Percentiles rank a stretch among this genome's conserved stretches.
These are phyloP conservation scores for Penicillium nucicola DNA, from an alignment of 495 filamentous ascomycete species.

Conservation along the genomic window DNA sequence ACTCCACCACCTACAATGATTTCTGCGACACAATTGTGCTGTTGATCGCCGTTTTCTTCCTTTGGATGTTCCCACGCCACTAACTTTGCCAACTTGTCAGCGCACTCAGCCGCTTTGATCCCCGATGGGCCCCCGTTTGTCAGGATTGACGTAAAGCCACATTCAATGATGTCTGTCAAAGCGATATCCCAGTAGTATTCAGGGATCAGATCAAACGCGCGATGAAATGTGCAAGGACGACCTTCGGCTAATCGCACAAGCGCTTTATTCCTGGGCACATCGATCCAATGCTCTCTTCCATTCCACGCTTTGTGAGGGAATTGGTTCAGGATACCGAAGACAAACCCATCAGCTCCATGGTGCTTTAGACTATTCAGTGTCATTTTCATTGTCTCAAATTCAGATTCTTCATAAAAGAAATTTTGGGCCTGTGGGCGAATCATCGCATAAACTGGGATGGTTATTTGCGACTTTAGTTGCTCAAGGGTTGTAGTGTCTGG, in stretches of 20 bases:
- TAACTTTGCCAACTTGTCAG: slow-evolving; percentile 11
- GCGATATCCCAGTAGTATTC: slow-evolving; percentile 23
- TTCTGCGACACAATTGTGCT: background rate
- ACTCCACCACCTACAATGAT: slow-evolving; percentile 43
- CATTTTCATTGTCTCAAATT: slow-evolving; percentile 40
- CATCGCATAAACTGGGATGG: slow-evolving; percentile 49
- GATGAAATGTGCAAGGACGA: slow-evolving; percentile 51
- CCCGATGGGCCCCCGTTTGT: slow-evolving; percentile 43
- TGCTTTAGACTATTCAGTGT: slow-evolving; percentile 31
- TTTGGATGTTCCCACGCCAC: background rate
- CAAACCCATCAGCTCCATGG: slow-evolving; percentile 44
- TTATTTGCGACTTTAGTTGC: slow-evolving; percentile 21
- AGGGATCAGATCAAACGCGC: slow-evolving; percentile 47
- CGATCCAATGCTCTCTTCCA: slow-evolving; percentile 19
- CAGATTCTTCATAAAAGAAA: slow-evolving; percentile 38
- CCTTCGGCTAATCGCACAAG: slow-evolving; percentile 38
- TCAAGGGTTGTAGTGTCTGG: slow-evolving; percentile 12
- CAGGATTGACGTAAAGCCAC: slow-evolving; percentile 46
- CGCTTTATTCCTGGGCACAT: slow-evolving; percentile 31
- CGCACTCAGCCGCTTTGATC: slow-evolving; percentile 13
- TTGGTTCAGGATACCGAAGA: slow-evolving; percentile 43
- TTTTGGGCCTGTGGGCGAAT: slow-evolving; percentile 40
- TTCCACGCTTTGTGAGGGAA: background rate
- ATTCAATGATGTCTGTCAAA: slow-evolving; percentile 29
- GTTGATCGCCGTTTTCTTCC: too few species aligned